Evolutionary conservation across 176 grass and related monocot species (phyloP), one percentile per base, ranked within the genome.

Genomic region (Lolium rigidum): DNA sequence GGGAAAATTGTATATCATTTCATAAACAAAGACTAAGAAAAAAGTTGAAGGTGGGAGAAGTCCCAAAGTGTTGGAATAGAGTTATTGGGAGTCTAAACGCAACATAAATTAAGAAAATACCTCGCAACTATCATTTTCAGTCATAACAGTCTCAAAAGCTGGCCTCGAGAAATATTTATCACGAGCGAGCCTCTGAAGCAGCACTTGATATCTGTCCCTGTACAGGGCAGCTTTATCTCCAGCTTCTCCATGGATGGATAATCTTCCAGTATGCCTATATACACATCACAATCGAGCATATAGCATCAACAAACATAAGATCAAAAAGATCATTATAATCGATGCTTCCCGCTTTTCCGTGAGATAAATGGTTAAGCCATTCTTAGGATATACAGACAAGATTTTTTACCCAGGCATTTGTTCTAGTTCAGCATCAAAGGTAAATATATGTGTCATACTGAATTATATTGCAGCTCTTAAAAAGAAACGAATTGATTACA

Each of bases 81-180:
- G 48, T 56, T 47, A 21, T 12, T 15, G 10, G 47, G 37, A 81
- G 3, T n/a, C 70, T 1, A 72, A 38, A 50, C 20, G 28, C 16
- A 62, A 28, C n/a, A 68, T 20, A 51, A 80, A 75, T 28, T 13
- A 54, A 17, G 22, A 77, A 76, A 24, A 63, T 92, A 95, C 91
- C 93, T 98, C 93, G 12, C 88, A 98, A 58, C 63, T 95, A 41
- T 83, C 70, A n/a, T 89, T 79, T 88, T 95, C 83, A 10, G 82
- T 54, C 39, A 85, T 73, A 77, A 92, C 86, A n/a, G 81, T 84
- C 60, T 90, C 87, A 95, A 98, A 98, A 82, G 87, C 85, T 59
- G 93, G 93, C 81, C 84, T 98, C 24, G 95, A 98, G 61, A 98
- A 98, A 68, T 93, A 98, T 67, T 90, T 98, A 82, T 98, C 95